Evolutionary conservation across 1,139 yeast genomes (phyloP), one percentile per base, ranked within the genome.

Genomic region (Nakaseomyces uthaithaninus): DNA sequence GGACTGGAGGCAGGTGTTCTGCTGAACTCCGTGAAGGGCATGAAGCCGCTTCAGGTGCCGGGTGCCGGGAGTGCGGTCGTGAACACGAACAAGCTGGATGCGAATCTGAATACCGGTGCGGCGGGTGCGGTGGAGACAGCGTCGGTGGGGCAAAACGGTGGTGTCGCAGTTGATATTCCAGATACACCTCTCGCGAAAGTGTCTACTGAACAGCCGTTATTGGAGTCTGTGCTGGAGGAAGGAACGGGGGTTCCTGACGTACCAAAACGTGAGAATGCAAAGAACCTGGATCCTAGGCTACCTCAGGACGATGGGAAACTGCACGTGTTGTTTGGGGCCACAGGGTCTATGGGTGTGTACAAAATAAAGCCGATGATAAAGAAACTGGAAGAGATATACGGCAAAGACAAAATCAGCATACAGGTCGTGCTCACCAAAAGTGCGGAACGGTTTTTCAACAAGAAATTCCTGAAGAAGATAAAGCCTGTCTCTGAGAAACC

Each of bases 221-320:
- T 52, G 28, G 55, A 52, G 30, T 45, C 55, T 23, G 53, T 52
- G 3, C n/a, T 50, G 10, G 55, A 49, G 36, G 54, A 52, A 37
- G 39, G 33, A 2, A 33, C 46, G 23, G 45, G 52, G 17, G 53
- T 55, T 7, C 53, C 58, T 10, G 50, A 52, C 30, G 45, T 49
- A 9, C 57, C 61, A 36, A 63, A 64, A 40, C 51, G 60, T 40
- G 82, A 76, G 48, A 71, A 68, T 38, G 67, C 69, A 23, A 66
- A 75, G 28, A 78, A 77, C 48, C 67, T 77, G 39, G 94, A 84
- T 54, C 87, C 94, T 2, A 69, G 94, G 34, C 66, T 87, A 50
- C 94, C 94, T 1, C 86, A 82, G 57, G 89, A 87, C 59, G 97
- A 89, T 60, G 95, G 94, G 6, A 87, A 84, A 57, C 64, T 84